Percentiles rank a stretch among this genome's conserved stretches.
phyloP scores from a whole-genome alignment of 805 yeast genomes.

The Vanderwaltozyma verrucispora region DNA sequence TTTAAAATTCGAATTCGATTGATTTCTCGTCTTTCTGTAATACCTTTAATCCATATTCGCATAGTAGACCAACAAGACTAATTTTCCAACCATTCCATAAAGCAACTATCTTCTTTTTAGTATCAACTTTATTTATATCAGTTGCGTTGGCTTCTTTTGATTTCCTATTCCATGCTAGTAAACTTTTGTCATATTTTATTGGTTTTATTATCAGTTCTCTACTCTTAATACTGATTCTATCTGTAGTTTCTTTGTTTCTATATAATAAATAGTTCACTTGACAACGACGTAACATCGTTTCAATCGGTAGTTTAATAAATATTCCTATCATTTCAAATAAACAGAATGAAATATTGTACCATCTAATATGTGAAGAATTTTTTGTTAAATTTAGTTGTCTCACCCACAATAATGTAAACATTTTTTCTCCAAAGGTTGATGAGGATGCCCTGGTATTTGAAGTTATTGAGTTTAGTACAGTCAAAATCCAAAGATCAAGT shows the following conservation, averaged over 20 bases:
- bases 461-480: constrained; percentile 53
- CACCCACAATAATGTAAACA: constrained; percentile 4
- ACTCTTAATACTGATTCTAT: neutral
- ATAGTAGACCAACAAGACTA: constrained; percentile 66
- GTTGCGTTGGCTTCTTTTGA: neutral
- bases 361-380: constrained; percentile 45
- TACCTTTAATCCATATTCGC: constrained; percentile 71
- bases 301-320: constrained; percentile 73
- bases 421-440: constrained; percentile 37
- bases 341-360: constrained; percentile 33
- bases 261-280: constrained; percentile 57
- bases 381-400: constrained; percentile 44
- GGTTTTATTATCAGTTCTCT: constrained; percentile 51
- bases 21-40: constrained; percentile 33
- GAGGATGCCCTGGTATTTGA: constrained; percentile 12
- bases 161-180: neutral
- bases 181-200: constrained; percentile 37
- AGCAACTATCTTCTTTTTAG: constrained; percentile 14
- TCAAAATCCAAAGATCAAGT: constrained; percentile 50
- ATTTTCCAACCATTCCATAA: constrained; percentile 89
- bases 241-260: constrained; percentile 3
- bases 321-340: constrained; percentile 37
- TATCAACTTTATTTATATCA: neutral
- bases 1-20: constrained; percentile 24
- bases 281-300: constrained; percentile 73